Base-by-base conservation (phyloP, 768 basidiomycete species). In the Amanita thiersii region DNA sequence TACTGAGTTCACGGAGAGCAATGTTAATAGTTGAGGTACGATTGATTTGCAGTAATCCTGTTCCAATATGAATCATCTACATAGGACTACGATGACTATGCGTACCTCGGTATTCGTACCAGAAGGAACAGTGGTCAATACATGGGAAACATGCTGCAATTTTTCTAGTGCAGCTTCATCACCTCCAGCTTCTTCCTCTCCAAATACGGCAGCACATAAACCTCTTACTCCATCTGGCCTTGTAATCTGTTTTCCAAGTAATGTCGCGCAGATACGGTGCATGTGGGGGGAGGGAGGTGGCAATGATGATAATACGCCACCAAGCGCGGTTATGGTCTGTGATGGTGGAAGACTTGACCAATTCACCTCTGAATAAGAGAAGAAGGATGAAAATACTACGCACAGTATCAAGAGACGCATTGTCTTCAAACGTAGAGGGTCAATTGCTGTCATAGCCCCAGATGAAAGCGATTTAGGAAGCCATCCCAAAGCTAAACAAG, bases 401-500 rank as follows among this genome's bases (percentile, higher is more conserved):
- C 65, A 87, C 86, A 73, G 66, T 47, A 69, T 68, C 29, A 87
- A 60, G 17, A 88, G 56, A 41, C 74, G 77, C 50, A 78, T 65
- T 2, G 73, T 64, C 24, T 67, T 49, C 1, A 76, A 71, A 3
- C 77, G 70, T 11, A 79, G 53, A 34, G 63, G 55, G 42, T 79
- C 69, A 17, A 71, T 48, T 24, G 68, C 55, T n/a, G 58, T 63
- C 21, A 60, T 52, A 0, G 60, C 48, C 10, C 69, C 63, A 0
- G 56, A 57, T 4, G 64, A 57, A 6, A 69, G 53, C 0, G 68
- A 61, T 51, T 72, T 77, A 3, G 81, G 83, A 5, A 86, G 64
- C 86, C 86, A 90, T 1, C 82, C 87, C 5, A 90, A 60, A 6
- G 73, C 58, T 4, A 88, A 66, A 21, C 75, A 67, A 6, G 81